phyloP scores from a whole-genome alignment of 495 filamentous ascomycete species.

The Clohesyomyces aquaticus region DNA sequence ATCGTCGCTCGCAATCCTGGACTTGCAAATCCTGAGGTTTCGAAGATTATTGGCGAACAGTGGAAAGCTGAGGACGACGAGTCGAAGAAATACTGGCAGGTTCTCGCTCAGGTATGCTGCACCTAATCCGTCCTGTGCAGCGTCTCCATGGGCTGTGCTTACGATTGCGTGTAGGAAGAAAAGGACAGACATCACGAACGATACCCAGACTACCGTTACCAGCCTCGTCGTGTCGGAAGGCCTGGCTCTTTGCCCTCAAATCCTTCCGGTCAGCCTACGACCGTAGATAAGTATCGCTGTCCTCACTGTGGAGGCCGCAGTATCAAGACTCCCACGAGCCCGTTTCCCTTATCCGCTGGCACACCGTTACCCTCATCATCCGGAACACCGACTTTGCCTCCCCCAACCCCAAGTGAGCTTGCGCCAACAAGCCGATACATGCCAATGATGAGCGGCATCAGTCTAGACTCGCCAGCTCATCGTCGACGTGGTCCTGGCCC shows the following conservation, averaged over 20 bases:
- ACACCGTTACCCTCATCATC: slow-evolving; percentile 50
- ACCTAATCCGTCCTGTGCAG: neutral
- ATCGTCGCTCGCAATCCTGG: slow-evolving; percentile 84
- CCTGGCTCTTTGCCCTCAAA: slow-evolving; percentile 29
- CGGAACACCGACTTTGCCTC: slow-evolving; percentile 53
- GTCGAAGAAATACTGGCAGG: slow-evolving; percentile 86
- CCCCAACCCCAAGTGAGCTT: slow-evolving; percentile 38
- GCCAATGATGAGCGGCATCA: slow-evolving; percentile 52
- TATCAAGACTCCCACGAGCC: slow-evolving; percentile 56
- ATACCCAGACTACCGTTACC: slow-evolving; percentile 93
- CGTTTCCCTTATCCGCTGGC: slow-evolving; percentile 44
- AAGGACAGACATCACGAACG: slow-evolving; percentile 87
- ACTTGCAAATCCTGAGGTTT: slow-evolving; percentile 94
- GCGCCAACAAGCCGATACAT: slow-evolving; percentile 44
- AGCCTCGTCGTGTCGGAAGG: slow-evolving; percentile 74
- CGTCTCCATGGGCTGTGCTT: slow-evolving; percentile 22
- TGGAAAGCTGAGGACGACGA: slow-evolving; percentile 77
- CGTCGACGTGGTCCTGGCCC: slow-evolving; percentile 27
- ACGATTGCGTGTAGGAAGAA: slow-evolving; percentile 66
- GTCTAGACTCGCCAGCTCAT: slow-evolving; percentile 42
- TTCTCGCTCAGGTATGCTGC: slow-evolving; percentile 72
- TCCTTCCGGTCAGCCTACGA: slow-evolving; percentile 24
- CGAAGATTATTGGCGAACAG: slow-evolving; percentile 94
- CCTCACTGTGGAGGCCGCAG: slow-evolving; percentile 65
- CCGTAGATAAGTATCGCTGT: slow-evolving; percentile 55